Base-by-base conservation (phyloP, 805 yeast genomes). In the Candida caryicola region DNA sequence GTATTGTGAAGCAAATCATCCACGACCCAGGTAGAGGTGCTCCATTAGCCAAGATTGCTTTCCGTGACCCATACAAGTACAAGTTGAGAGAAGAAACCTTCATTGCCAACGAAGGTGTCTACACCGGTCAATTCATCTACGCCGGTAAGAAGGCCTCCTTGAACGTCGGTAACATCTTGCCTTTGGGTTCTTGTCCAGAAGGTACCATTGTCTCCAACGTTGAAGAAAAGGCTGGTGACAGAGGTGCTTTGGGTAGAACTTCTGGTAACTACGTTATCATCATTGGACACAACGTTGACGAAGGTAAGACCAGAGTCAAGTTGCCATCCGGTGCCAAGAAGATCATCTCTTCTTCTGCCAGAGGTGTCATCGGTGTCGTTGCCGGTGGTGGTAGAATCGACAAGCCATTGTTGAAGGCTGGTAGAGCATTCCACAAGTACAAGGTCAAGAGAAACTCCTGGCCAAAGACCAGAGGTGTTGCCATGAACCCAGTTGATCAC, bases 401-500 rank as follows among this genome's bases (percentile, higher is more conserved):
- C 78, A 91, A 91, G 81, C 99, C 99, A 77, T 79, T 91, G 79
- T 85, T 91, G 73, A 91, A 91, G 87, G 99, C 99, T 70, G 98
- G 98, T 80, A 89, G 95, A 81, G 99, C 99, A 57, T 91, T 83
- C 96, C 96, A 91, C 90, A 91, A 91, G 82, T 90, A 85, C 93
- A 89, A 76, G 78, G 95, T 90, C 66, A 91, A 91, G 95, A 83
- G 98, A 81, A 89, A 91, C 95, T 88, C 96, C 57, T 91, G 98
- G 98, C 99, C 99, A 78, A 90, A 88, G 86, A 91, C 98, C 69
- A 89, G 98, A 82, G 99, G 98, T 91, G 98, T 91, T 72, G 99
- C 99, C 74, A 91, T 93, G 99, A 91, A 91, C 81, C 98, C 98
- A 75, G 99, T 91, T 73, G 99, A 91, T 74, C 99, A 91, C 82